A percentile compares a stretch with the other conserved stretches of the same genome.
These are phyloP conservation scores for Fusarium sp. DNA, from an alignment of 2,329 filamentous ascomycete genomes.

Conservation along the genomic window DNA sequence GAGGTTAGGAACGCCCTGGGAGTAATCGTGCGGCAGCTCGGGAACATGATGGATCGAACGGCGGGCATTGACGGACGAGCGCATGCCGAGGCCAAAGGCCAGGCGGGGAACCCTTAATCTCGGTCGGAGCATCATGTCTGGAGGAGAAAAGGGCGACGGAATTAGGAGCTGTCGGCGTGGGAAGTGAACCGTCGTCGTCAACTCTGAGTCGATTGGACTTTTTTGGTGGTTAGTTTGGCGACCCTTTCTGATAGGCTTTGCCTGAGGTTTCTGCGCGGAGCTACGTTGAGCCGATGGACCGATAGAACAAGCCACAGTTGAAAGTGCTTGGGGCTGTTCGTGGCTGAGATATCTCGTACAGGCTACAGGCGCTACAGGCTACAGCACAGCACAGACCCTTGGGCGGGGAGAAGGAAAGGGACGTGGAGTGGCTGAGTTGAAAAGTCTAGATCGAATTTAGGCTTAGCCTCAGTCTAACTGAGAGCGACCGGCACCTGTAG, in stretches of 20 bases:
- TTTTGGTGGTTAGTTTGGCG: slow-evolving; percentile 34
- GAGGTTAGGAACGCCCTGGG: slow-evolving; percentile 75
- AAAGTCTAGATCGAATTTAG: slow-evolving; percentile 21
- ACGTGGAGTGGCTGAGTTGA: slow-evolving; percentile 19
- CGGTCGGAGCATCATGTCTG: slow-evolving; percentile 64
- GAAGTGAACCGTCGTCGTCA: slow-evolving; percentile 24
- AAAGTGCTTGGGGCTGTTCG: not conserved
- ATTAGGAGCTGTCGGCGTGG: slow-evolving; percentile 25
- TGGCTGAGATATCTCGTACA: slow-evolving; percentile 7
- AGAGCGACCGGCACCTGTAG: slow-evolving; percentile 11
- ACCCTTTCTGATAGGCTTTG: slow-evolving; percentile 29
- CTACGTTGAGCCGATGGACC: slow-evolving; percentile 38
- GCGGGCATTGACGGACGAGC: slow-evolving; percentile 54
- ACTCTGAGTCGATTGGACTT: slow-evolving; percentile 32
- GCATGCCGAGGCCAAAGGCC: slow-evolving; percentile 55
- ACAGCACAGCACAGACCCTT: not conserved
- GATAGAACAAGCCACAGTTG: slow-evolving; percentile 18
- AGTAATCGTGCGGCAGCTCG: slow-evolving; percentile 62
- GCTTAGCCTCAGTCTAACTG: slow-evolving; percentile 21
- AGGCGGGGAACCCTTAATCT: slow-evolving; percentile 67
- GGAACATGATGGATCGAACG: slow-evolving; percentile 66
- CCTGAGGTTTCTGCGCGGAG: slow-evolving; percentile 41
- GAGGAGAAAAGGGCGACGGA: slow-evolving; percentile 5
- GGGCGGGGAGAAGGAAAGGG: slow-evolving; percentile 5
- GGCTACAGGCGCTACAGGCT: no score